phyloP scores from a whole-genome alignment of 164 flowering plant species.

The Sextonia rubra region DNA sequence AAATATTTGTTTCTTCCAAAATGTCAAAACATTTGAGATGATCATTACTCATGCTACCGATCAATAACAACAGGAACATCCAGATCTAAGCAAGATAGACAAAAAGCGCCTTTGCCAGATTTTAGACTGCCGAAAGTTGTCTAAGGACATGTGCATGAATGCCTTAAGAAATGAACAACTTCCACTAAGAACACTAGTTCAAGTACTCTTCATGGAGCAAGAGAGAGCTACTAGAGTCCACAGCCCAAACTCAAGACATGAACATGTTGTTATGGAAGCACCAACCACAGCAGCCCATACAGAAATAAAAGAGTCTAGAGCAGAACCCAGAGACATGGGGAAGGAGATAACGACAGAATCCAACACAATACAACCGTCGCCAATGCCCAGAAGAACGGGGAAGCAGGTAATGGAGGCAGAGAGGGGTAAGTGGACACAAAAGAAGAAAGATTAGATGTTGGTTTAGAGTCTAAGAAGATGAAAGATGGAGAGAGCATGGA shows the following conservation, averaged over 20 bases:
- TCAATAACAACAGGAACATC: constrained; percentile 50
- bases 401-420: constrained; percentile 18
- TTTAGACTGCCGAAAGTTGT: constrained; percentile 73
- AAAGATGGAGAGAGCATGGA: constrained; percentile 8
- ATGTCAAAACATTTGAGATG: no score
- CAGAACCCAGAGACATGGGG: not conserved
- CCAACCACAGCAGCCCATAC: not conserved
- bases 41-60: not conserved
- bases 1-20: no score
- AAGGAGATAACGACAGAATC: constrained; percentile 1
- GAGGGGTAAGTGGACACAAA: constrained; percentile 9
- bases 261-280: constrained; percentile 10
- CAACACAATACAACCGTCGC: constrained; percentile 7
- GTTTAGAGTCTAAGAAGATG: constrained; percentile 20
- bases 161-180: constrained; percentile 75
- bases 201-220: constrained; percentile 78
- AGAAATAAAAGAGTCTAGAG: not conserved
- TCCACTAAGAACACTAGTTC: constrained; percentile 87
- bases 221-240: constrained; percentile 35
- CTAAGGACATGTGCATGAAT: constrained; percentile 60
- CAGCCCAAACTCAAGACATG: not conserved
- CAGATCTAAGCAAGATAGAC: constrained; percentile 57
- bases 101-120: constrained; percentile 66
- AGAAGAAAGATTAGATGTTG: constrained; percentile 21
- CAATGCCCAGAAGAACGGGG: constrained; percentile 15